phyloP scores from a whole-genome alignment of 495 filamentous ascomycete species.

The Penicillium psychrofluorescens region DNA sequence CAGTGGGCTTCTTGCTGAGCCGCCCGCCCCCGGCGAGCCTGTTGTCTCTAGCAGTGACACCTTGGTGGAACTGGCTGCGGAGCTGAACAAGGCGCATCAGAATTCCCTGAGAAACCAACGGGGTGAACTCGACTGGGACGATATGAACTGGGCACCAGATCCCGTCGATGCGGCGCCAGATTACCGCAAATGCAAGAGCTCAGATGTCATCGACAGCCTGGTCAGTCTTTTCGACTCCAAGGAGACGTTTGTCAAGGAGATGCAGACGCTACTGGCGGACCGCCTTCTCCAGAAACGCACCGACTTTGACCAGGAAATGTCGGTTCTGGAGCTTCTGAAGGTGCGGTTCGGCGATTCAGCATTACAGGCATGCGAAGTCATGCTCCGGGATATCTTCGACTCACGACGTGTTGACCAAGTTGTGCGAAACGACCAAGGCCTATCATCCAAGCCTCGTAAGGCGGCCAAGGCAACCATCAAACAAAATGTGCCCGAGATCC shows the following conservation, averaged over 20 bases:
- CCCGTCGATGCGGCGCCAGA: constrained; percentile 89
- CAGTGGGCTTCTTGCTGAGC: constrained; percentile 69
- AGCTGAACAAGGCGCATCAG: constrained; percentile 58
- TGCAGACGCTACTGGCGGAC: constrained; percentile 77
- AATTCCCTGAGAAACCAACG: constrained; percentile 42
- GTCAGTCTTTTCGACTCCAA: constrained; percentile 80
- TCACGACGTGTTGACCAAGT: constrained; percentile 62
- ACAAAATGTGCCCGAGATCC: constrained; percentile 37
- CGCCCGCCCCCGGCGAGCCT: constrained; percentile 39
- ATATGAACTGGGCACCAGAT: constrained; percentile 87
- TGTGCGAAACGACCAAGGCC: constrained; percentile 48
- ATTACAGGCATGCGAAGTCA: constrained; percentile 89
- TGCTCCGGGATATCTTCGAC: constrained; percentile 90
- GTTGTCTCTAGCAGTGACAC: constrained; percentile 33
- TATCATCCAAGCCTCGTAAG: constrained; percentile 8
- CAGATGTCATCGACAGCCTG: constrained; percentile 87
- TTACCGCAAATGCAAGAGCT: constrained; percentile 79
- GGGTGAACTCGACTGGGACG: constrained; percentile 76
- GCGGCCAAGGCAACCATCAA: not conserved
- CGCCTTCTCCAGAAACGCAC: constrained; percentile 66
- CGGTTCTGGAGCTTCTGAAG: constrained; percentile 82
- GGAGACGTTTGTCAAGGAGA: constrained; percentile 88
- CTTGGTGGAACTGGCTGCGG: constrained; percentile 66
- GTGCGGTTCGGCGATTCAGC: constrained; percentile 77
- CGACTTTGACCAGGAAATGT: constrained; percentile 67